Conservation (phyloP, 2,329 filamentous ascomycete genomes). For the Sarocladium brachiariae region DNA sequence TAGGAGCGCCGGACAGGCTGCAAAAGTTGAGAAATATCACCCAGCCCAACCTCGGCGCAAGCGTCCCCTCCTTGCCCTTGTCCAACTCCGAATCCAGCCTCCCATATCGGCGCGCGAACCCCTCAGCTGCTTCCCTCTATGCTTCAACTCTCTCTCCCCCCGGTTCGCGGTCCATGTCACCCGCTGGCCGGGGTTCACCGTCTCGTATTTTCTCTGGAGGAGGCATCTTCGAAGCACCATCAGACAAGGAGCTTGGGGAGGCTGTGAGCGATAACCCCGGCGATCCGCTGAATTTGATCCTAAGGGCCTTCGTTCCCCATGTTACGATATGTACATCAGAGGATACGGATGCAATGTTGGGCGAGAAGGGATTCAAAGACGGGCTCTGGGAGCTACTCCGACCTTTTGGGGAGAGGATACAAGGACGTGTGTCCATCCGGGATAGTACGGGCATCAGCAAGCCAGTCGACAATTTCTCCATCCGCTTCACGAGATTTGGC, state of each 20-base stretch:
- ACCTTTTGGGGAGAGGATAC: slow-evolving; percentile 83
- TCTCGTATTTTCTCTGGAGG: slow-evolving; percentile 49
- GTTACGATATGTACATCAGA: slow-evolving; percentile 80
- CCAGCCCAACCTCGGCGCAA: slow-evolving; percentile 44
- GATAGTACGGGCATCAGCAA: slow-evolving; percentile 83
- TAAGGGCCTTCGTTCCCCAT: slow-evolving; percentile 82
- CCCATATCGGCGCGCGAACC: slow-evolving; percentile 47
- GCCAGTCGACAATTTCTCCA: slow-evolving; percentile 80
- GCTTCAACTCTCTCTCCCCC: slow-evolving; percentile 61
- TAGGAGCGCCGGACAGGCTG: slow-evolving; percentile 40
- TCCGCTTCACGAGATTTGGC: slow-evolving; percentile 74
- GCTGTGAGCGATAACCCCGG: slow-evolving; percentile 37
- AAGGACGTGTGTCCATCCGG: slow-evolving; percentile 81
- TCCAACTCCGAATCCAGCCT: slow-evolving; percentile 47
- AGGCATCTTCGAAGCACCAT: slow-evolving; percentile 48
- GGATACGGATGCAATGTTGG: slow-evolving; percentile 75
- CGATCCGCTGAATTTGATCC: slow-evolving; percentile 59
- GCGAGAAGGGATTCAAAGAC: slow-evolving; percentile 74
- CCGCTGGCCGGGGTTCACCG: slow-evolving; percentile 52
- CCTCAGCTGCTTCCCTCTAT: slow-evolving; percentile 55
- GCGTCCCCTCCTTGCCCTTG: slow-evolving; percentile 38
- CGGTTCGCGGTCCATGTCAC: slow-evolving; percentile 61
- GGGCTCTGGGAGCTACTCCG: slow-evolving; percentile 81
- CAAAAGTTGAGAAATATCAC: slow-evolving; percentile 43
- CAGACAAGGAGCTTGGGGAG: slow-evolving; percentile 38